Evolutionary conservation across 164 flowering plant genomes (phyloP), one percentile per base, ranked within the genome.

Genomic region (Pachysandra terminalis): DNA sequence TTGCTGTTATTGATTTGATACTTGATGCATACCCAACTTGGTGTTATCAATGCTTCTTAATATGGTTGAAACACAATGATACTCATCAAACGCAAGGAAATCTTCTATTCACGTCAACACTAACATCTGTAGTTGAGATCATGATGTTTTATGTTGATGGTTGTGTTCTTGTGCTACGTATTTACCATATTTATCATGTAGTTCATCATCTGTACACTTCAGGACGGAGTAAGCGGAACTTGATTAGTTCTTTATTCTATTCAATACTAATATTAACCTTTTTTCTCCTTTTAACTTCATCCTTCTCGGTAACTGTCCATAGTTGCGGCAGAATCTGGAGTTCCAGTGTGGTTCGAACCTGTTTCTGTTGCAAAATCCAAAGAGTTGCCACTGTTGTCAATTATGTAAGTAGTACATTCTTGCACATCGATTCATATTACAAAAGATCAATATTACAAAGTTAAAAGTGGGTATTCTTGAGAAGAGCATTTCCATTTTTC

Each of bases 281-380:
- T 57, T 35, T 59, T 56, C 61, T 25, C 16, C 8, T 32, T 45
- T n/a, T 19, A 5, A 45, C 17, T 45, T 45, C 49, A 9, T 40
- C 52, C 25, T 53, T 63, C 41, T 40, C 1, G 37, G 19, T 51
- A 57, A 40, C 65, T 59, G 54, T 56, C 66, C 58, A 51, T 87
- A 92, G 98, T 87, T 68, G 97, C 98, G 23, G 88, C 87, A 65
- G 82, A 84, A 58, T 79, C 75, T 61, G 72, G 76, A 25, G 68
- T 80, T 66, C 96, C 90, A 21, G 82, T 90, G 32, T 95, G 97
- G 99, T 95, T 92, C 83, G 99, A 95, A 72, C 97, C 99, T 61
- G 97, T 92, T 52, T 95, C 97, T 49, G 88, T 95, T 55, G 79
- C 84, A 65, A 95, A 95, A 79, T 92, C 97, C 25, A 82, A 78